Base-by-base conservation (phyloP, 805 yeast species). In the Kodamaea hsintzibuensis region DNA sequence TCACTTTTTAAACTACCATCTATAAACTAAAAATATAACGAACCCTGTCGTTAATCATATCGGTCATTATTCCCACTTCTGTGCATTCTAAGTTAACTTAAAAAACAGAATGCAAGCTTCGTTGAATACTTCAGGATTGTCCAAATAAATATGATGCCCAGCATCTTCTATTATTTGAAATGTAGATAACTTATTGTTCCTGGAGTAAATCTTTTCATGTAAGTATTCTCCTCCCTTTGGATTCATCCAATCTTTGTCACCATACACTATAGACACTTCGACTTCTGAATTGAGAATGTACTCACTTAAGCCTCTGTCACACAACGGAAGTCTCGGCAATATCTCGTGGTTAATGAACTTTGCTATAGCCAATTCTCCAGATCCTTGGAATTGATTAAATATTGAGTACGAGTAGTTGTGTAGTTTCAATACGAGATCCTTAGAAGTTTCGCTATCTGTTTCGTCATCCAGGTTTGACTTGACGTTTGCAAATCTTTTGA, bases 181-280 rank as follows among this genome's bases (percentile, higher is more conserved):
- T 2, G 51, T 52, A 2, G 70, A 48, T 12, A 62, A 16, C 9
- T 43, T 38, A 1, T 17, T 12, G 8, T 33, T 6, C 64, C 59
- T n/a, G 55, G 55, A 55, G 18, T 50, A 17, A 2, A 75, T 57
- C 35, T 67, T 63, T 6, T 70, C 65, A 47, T 60, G 63, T 14
- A 74, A 64, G 55, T 67, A 65, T 52, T 65, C 56, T 0, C 79
- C 79, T 1, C 79, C 79, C 14, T 65, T 63, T 10, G 51, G 38
- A 49, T 75, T 75, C 79, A 75, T 75, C 79, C 79, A 75, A 55
- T 75, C 79, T 39, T 68, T 70, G 10, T 73, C 78, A 0, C 79
- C 79, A 49, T 75, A 75, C 43, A 74, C 42, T 76, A 78, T 73
- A 2, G 68, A 51, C 0, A 66, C 60, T 25, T 61, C 58, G n/a